Evolutionary conservation across 495 filamentous ascomycete species (phyloP).

Genomic region (Chaetomium cochliodes): DNA sequence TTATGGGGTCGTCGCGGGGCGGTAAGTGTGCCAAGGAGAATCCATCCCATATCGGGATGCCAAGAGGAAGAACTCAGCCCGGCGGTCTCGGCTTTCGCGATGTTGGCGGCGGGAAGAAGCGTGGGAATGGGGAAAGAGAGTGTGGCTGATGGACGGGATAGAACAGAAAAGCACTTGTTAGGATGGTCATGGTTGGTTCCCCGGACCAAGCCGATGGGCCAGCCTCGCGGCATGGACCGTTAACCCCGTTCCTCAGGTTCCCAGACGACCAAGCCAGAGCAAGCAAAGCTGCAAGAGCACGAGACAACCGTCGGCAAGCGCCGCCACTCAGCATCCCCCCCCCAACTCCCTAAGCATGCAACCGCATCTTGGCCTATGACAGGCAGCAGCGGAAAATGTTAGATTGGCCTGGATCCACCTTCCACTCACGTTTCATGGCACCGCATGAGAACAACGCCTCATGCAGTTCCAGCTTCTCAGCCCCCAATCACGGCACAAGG

Average conservation of each 20-base stretch:
- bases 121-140: background rate
- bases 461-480: constrained; percentile 15
- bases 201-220: background rate
- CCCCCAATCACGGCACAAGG: constrained; percentile 11
- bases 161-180: background rate
- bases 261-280: background rate
- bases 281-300: background rate
- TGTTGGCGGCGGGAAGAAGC: background rate
- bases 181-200: background rate
- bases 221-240: constrained; percentile 4
- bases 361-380: constrained; percentile 3
- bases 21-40: constrained; percentile 5
- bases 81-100: constrained; percentile 4
- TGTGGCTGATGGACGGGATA: background rate
- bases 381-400: constrained; percentile 10
- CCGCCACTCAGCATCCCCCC: no score
- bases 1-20: constrained; percentile 7
- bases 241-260: background rate
- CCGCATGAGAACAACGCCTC: constrained; percentile 4
- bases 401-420: constrained; percentile 1
- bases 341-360: no score
- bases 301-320: constrained; percentile 8
- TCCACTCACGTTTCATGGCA: constrained; percentile 8
- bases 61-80: constrained; percentile 6
- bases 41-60: background rate